Conservation (phyloP, 1,284 basidiomycete species). For the Boletus holoroseus region DNA sequence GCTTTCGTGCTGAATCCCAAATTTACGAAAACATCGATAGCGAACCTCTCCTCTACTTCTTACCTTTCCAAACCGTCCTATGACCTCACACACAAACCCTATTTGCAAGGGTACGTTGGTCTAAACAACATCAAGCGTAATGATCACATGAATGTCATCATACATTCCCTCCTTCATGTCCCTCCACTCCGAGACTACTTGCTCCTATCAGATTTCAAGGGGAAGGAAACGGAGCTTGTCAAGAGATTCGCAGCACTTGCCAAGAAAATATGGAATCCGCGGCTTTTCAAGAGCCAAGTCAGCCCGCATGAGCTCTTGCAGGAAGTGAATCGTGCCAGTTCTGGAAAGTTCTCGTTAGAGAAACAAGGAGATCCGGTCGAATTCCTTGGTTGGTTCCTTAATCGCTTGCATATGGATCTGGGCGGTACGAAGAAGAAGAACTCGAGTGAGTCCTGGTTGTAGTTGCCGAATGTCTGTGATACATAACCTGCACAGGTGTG, state of each 20-base stretch:
- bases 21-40: constrained; percentile 56
- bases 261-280: constrained; percentile 94
- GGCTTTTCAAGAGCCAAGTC: constrained; percentile 95
- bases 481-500: constrained; percentile 50
- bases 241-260: constrained; percentile 81
- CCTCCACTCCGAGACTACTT: constrained; percentile 85
- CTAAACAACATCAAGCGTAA: constrained; percentile 97
- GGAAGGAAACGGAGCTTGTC: constrained; percentile 81
- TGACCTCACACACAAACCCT: constrained; percentile 77
- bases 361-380: constrained; percentile 95
- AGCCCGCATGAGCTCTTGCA: constrained; percentile 98
- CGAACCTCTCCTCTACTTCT: constrained; percentile 51
- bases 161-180: constrained; percentile 91
- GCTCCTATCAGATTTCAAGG: constrained; percentile 65
- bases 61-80: constrained; percentile 74
- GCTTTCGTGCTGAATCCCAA: constrained; percentile 83
- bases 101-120: constrained; percentile 92
- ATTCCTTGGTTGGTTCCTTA: constrained; percentile 94
- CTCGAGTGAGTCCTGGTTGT: constrained; percentile 58
- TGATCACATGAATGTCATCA: constrained; percentile 96
- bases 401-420: constrained; percentile 86
- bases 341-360: constrained; percentile 87
- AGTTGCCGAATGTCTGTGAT: constrained; percentile 16
- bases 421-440: constrained; percentile 83
- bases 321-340: constrained; percentile 85